These are phyloP conservation scores for Hymenoscyphus linearis DNA, from an alignment of 2,329 filamentous ascomycete genomes.

Conservation along the genomic window DNA sequence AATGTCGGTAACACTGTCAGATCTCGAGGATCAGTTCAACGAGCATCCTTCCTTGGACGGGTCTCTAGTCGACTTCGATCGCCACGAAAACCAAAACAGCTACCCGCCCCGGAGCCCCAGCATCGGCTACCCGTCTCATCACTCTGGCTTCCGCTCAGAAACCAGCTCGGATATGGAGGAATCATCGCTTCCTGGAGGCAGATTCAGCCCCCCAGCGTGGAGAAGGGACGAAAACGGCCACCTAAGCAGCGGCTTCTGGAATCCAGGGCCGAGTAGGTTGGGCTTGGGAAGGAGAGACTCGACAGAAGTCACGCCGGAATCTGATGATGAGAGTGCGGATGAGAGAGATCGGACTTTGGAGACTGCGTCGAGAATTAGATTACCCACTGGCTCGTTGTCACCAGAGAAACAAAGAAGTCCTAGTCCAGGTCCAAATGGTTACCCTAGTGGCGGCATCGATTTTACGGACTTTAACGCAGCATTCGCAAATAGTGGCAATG, in stretches of 20 bases:
- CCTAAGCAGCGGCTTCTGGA: constrained; percentile 40
- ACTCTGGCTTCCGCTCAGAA: constrained; percentile 57
- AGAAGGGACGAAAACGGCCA: constrained; percentile 41
- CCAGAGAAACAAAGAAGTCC: constrained; percentile 52
- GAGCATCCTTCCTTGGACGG: constrained; percentile 55
- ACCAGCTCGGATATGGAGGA: constrained; percentile 37
- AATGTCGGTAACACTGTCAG: constrained; percentile 36
- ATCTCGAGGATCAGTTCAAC: constrained; percentile 45
- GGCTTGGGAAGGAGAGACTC: constrained; percentile 48
- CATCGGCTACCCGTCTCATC: constrained; percentile 50
- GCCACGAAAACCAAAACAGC: constrained; percentile 36
- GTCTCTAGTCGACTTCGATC: constrained; percentile 58
- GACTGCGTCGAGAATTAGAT: constrained; percentile 33
- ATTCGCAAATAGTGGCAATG: neutral
- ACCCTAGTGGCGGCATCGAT: constrained; percentile 33
- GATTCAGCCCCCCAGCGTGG: constrained; percentile 64
- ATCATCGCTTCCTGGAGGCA: constrained; percentile 40
- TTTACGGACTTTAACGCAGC: constrained; percentile 18
- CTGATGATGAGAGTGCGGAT: constrained; percentile 51
- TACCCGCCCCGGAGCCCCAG: constrained; percentile 31
- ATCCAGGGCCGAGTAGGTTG: constrained; percentile 46
- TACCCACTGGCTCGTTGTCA: constrained; percentile 46
- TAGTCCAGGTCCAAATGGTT: constrained; percentile 40
- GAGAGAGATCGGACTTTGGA: constrained; percentile 35
- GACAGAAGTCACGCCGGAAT: constrained; percentile 53